Conservation (phyloP, 805 yeast genomes). For the Candida boleticola region DNA sequence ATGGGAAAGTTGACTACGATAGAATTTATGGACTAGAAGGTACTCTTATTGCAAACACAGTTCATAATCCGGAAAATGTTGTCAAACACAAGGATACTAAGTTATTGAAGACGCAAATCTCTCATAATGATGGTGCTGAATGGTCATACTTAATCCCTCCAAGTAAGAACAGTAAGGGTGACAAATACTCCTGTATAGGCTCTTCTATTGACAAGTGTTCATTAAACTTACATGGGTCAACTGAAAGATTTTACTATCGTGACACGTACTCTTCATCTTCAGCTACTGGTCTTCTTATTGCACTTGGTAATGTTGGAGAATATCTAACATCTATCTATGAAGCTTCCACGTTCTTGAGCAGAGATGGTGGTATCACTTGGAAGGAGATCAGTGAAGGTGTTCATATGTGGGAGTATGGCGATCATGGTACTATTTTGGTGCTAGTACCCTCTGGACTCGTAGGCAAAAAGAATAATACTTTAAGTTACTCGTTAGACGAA, state of each 20-base stretch:
- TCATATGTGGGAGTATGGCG: conserved; percentile 94
- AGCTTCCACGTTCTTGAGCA: conserved; percentile 70
- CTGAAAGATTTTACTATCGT: conserved; percentile 79
- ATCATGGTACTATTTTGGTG: conserved; percentile 84
- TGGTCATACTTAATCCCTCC: conserved; percentile 81
- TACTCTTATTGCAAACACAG: conserved; percentile 70
- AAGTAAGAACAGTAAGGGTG: conserved; percentile 55
- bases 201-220: conserved; percentile 62
- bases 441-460: conserved; percentile 64
- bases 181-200: conserved; percentile 51
- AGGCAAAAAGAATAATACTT: conserved; percentile 53
- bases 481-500: conserved; percentile 71
- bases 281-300: conserved; percentile 85
- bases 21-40: conserved; percentile 83
- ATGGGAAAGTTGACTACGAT: conserved; percentile 88
- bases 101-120: conserved; percentile 64
- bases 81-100: conserved; percentile 45
- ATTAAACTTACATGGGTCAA: conserved; percentile 83
- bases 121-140: conserved; percentile 89
- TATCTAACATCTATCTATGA: conserved; percentile 47
- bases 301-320: conserved; percentile 90
- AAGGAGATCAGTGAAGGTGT: conserved; percentile 70
- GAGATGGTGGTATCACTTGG: conserved; percentile 95
- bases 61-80: conserved; percentile 51
- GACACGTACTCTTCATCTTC: conserved; percentile 87